phyloP scores from a whole-genome alignment of 1,139 yeast genomes.

The Kodamaea sp. region DNA sequence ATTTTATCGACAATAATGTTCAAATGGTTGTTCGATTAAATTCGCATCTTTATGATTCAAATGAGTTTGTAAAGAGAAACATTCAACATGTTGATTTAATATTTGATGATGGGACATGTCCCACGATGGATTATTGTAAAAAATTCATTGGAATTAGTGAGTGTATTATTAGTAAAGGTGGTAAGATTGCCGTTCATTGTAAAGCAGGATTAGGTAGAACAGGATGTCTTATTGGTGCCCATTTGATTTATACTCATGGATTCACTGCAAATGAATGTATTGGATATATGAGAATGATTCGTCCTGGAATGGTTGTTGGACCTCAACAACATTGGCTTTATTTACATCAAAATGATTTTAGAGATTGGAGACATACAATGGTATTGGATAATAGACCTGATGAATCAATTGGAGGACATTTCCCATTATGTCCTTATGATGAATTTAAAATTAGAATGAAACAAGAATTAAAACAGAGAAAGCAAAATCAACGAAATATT shows the following conservation, averaged over 20 bases:
- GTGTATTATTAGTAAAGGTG: constrained; percentile 76
- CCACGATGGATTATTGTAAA: constrained; percentile 87
- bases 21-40: constrained; percentile 88
- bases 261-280: constrained; percentile 96
- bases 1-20: constrained; percentile 68
- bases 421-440: constrained; percentile 62
- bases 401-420: constrained; percentile 70
- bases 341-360: constrained; percentile 89
- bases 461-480: constrained; percentile 42
- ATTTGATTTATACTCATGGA: constrained; percentile 90
- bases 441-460: constrained; percentile 48
- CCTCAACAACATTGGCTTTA: constrained; percentile 99
- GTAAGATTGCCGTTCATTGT: constrained; percentile 96
- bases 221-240: constrained; percentile 96
- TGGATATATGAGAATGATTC: constrained; percentile 90
- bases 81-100: constrained; percentile 92
- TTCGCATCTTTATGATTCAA: constrained; percentile 82
- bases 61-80: constrained; percentile 76
- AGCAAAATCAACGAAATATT: constrained; percentile 30
- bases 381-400: constrained; percentile 70
- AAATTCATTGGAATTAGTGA: constrained; percentile 94
- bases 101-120: constrained; percentile 97
- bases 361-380: constrained; percentile 96
- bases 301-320: constrained; percentile 99
- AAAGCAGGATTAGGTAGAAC: constrained; percentile 98